Evolutionary conservation across 768 basidiomycete genomes (phyloP).

Genomic region (Tremella mesenterica): DNA sequence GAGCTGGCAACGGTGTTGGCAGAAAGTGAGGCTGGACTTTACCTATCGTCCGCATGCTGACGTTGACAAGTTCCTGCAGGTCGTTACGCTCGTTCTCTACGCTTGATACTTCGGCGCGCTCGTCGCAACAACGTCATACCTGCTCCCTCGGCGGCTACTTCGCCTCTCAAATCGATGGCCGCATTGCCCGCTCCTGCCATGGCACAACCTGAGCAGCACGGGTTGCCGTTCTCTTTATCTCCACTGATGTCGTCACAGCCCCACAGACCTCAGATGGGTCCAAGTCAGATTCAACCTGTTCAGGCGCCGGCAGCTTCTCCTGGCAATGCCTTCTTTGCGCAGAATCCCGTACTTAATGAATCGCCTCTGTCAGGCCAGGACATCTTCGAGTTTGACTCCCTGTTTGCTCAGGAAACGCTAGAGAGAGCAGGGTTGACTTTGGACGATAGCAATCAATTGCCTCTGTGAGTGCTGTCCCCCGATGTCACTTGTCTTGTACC

Average conservation of each 20-base stretch:
- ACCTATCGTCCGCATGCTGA: background rate
- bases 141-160: slow-evolving; percentile 34
- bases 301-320: no score
- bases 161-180: slow-evolving; percentile 22
- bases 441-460: slow-evolving; percentile 36
- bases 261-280: slow-evolving; percentile 20
- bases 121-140: slow-evolving; percentile 45
- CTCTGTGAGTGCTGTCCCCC: slow-evolving; percentile 36
- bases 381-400: slow-evolving; percentile 39
- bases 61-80: slow-evolving; percentile 68
- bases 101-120: slow-evolving; percentile 67
- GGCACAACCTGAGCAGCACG: background rate
- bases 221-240: slow-evolving; percentile 25
- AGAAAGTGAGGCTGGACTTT: slow-evolving; percentile 53
- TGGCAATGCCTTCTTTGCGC: slow-evolving; percentile 10
- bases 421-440: slow-evolving; percentile 34
- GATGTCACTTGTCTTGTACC: background rate
- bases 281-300: no score
- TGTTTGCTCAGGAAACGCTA: slow-evolving; percentile 39
- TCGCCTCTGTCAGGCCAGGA: slow-evolving; percentile 35
- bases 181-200: slow-evolving; percentile 11
- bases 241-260: slow-evolving; percentile 24
- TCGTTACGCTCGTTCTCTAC: slow-evolving; percentile 80
- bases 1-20: slow-evolving; percentile 66
- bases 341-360: slow-evolving; percentile 29